These are phyloP conservation scores for Paecilomyces niveus DNA, from an alignment of 2,329 filamentous ascomycete genomes.

Conservation along the genomic window DNA sequence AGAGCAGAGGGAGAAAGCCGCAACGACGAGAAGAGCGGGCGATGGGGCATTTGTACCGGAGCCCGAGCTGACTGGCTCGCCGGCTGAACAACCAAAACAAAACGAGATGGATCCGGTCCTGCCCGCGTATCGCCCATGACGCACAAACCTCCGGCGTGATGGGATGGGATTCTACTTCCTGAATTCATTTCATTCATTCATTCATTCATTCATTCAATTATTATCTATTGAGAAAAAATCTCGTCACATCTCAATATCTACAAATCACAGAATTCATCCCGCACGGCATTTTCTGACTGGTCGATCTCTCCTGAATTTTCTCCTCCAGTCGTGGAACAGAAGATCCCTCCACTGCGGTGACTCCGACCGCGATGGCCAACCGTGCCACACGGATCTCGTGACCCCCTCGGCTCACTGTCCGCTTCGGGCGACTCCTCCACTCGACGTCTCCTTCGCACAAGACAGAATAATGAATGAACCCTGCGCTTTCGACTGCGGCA, in stretches of 20 bases:
- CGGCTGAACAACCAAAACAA: conserved; percentile 1
- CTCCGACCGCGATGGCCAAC: neutral
- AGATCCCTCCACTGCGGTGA: too few relatives aligned
- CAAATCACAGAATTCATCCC: neutral
- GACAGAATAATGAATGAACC: neutral
- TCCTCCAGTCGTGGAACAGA: neutral
- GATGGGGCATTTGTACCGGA: conserved; percentile 36
- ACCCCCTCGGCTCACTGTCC: neutral
- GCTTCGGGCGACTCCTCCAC: neutral
- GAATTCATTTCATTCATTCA: too few relatives aligned
- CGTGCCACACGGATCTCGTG: neutral
- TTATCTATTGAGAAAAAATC: too few relatives aligned
- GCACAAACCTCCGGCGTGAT: neutral
- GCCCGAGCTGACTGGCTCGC: conserved; percentile 19
- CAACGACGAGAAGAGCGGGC: conserved; percentile 26
- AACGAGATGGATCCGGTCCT: neutral
- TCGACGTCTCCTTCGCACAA: neutral
- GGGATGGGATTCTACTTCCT: too few relatives aligned
- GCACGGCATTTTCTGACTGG: neutral
- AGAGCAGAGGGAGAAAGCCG: conserved; percentile 30
- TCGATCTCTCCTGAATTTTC: neutral
- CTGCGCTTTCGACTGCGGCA: neutral
- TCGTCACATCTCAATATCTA: too few relatives aligned
- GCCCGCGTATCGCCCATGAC: neutral
- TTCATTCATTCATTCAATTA: too few relatives aligned